These are phyloP conservation scores for Aspergillus fischeri DNA, from an alignment of 2,329 filamentous ascomycete genomes.

Conservation along the genomic window DNA sequence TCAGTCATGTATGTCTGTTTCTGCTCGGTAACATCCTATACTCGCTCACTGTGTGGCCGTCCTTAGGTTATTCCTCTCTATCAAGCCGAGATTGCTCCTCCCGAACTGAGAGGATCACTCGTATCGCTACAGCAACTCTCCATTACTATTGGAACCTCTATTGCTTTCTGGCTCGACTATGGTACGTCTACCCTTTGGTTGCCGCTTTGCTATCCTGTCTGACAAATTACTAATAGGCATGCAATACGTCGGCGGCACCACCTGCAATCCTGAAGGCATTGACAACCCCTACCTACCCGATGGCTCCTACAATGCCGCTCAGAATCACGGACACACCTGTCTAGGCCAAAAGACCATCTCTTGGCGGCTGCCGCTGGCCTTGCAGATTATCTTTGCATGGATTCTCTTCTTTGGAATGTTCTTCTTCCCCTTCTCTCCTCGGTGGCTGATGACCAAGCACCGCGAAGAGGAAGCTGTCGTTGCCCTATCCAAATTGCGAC, in stretches of 20 bases:
- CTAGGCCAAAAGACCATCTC: slow-evolving; percentile 54
- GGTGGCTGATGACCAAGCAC: slow-evolving; percentile 68
- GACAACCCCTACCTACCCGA: no score
- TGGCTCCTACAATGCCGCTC: no score
- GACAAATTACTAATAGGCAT: no score
- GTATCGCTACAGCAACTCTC: slow-evolving; percentile 63
- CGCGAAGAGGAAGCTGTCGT: slow-evolving; percentile 64
- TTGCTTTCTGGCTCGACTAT: no score
- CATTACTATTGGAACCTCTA: slow-evolving; percentile 50
- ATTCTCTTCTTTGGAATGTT: slow-evolving; percentile 69
- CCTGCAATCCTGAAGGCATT: no score
- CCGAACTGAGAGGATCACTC: slow-evolving; percentile 63
- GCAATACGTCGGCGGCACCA: slow-evolving; percentile 52
- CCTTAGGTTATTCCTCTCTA: slow-evolving; percentile 25
- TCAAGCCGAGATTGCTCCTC: slow-evolving; percentile 44
- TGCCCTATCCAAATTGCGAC: slow-evolving; percentile 62
- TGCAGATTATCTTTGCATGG: slow-evolving; percentile 59
- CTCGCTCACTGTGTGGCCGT: background rate
- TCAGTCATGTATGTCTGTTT: slow-evolving; percentile 17
- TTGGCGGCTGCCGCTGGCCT: slow-evolving; percentile 45
- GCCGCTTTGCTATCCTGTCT: no score
- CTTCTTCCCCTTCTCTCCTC: slow-evolving; percentile 74
- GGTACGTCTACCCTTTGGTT: no score
- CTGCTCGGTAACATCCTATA: background rate
- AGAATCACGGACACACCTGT: no score